phyloP scores from a whole-genome alignment of 2,329 filamentous ascomycete genomes.

The Cryphonectria nitschkei region DNA sequence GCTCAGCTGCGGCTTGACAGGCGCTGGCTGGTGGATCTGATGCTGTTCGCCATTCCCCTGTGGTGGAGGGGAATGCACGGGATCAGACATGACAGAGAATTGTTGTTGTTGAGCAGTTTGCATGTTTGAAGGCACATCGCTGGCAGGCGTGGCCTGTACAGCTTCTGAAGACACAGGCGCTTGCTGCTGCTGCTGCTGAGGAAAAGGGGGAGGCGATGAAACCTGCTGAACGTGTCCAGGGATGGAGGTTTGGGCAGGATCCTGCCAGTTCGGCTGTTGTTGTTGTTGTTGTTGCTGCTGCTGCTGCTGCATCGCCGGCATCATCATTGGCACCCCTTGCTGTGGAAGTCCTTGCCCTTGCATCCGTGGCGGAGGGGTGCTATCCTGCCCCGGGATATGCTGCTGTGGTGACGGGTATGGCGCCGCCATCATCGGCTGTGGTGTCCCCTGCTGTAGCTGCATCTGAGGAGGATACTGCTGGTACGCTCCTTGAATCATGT shows the following conservation, averaged over 20 bases:
- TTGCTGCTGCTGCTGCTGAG: conserved; percentile 15
- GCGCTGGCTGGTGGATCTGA: conserved; percentile 19
- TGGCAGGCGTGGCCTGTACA: background rate
- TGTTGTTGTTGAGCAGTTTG: conserved; percentile 16
- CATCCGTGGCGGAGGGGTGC: conserved; percentile 10
- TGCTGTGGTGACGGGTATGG: conserved; percentile 26
- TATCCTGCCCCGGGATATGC: conserved; percentile 20
- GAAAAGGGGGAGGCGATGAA: background rate
- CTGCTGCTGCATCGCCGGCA: conserved; percentile 9
- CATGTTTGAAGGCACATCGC: background rate
- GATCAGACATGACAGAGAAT: conserved; percentile 15
- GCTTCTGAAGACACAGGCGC: conserved; percentile 9
- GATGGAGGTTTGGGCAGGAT: background rate
- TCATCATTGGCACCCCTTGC: conserved; percentile 10
- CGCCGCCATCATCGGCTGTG: conserved; percentile 22
- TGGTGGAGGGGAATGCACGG: background rate
- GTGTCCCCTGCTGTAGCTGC: conserved; percentile 18
- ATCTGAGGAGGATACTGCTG: conserved; percentile 26
- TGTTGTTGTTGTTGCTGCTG: background rate
- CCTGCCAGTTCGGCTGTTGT: conserved; percentile 8
- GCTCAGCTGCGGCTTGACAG: conserved; percentile 7
- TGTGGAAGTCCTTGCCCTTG: conserved; percentile 21
- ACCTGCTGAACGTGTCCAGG: background rate
- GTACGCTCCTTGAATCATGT: conserved; percentile 20
- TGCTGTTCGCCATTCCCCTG: conserved; percentile 14